These are phyloP conservation scores for Syzygium aqueum DNA, from an alignment of 345 rosid species.

Conservation along the genomic window DNA sequence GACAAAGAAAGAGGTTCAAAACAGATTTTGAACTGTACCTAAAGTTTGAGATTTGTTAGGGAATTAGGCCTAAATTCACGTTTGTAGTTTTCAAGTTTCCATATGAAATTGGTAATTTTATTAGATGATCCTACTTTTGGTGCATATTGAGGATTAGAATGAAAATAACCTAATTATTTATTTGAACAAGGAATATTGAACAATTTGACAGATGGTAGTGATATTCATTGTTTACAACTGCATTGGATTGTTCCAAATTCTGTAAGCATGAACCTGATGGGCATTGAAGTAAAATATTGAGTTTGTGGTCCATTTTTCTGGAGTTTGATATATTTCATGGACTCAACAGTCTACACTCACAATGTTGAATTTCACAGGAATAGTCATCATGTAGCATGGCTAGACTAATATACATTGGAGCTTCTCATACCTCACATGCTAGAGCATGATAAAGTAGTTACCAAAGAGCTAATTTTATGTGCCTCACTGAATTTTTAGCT, in stretches of 20 bases:
- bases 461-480: background rate
- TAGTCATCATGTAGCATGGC: background rate
- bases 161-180: background rate
- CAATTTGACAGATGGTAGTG: background rate
- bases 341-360: background rate
- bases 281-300: background rate
- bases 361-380: background rate
- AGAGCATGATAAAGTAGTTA: background rate
- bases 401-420: background rate
- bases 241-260: background rate
- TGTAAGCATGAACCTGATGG: background rate
- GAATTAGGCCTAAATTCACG: background rate
- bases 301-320: background rate
- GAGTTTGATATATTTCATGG: background rate
- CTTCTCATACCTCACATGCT: background rate
- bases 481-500: background rate
- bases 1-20: background rate
- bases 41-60: background rate
- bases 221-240: background rate
- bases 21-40: background rate
- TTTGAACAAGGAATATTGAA: background rate
- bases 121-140: background rate
- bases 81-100: background rate
- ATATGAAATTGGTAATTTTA: background rate
- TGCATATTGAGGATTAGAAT: background rate